phyloP scores from a whole-genome alignment of 192 early-diverging fungal genomes.

The Entomortierella chlamydospora region DNA sequence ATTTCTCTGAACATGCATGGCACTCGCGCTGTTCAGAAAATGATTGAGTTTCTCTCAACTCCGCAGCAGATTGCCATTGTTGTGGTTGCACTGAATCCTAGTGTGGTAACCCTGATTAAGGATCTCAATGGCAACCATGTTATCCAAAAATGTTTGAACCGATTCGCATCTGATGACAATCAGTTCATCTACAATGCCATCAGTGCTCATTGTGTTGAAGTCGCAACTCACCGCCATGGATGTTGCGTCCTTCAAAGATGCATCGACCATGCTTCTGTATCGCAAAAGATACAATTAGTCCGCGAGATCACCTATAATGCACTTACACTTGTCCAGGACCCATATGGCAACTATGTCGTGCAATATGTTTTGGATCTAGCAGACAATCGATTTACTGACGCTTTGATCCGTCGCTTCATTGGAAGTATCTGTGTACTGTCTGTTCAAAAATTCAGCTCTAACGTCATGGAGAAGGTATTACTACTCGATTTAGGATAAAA shows the following conservation, averaged over 20 bases:
- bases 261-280: constrained; percentile 82
- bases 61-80: constrained; percentile 76
- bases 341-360: constrained; percentile 94
- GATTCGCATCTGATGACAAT: constrained; percentile 79
- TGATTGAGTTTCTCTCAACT: constrained; percentile 83
- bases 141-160: constrained; percentile 89
- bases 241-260: constrained; percentile 94
- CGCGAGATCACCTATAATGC: constrained; percentile 79
- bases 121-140: constrained; percentile 95
- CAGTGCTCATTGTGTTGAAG: constrained; percentile 78
- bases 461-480: constrained; percentile 95
- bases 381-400: constrained; percentile 73
- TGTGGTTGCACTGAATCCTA: constrained; percentile 72
- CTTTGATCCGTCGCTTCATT: constrained; percentile 79
- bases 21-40: constrained; percentile 91
- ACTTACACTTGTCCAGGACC: constrained; percentile 85
- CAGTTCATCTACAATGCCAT: constrained; percentile 92
- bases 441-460: constrained; percentile 92
- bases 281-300: constrained; percentile 82
- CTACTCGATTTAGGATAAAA: too few relatives aligned
- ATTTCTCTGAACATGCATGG: constrained; percentile 94
- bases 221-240: constrained; percentile 92
- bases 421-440: constrained; percentile 81
- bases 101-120: constrained; percentile 86
- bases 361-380: constrained; percentile 90